phyloP scores from a whole-genome alignment of 768 basidiomycete genomes.

The Agaricus bisporus region DNA sequence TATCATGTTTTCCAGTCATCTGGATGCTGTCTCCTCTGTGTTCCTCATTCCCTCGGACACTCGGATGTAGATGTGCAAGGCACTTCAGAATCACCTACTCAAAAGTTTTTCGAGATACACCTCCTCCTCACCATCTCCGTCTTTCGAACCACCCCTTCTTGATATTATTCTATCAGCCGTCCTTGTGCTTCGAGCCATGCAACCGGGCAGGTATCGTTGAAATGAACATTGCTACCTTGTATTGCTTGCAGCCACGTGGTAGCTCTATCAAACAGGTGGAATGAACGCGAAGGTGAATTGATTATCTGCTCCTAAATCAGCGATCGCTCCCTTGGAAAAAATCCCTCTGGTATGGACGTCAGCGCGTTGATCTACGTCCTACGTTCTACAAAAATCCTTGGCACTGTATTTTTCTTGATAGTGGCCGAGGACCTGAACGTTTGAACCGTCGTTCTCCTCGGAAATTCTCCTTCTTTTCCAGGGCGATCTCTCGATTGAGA shows the following conservation, averaged over 20 bases:
- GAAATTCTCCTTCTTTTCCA: too few relatives aligned
- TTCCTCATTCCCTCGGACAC: constrained; percentile 1
- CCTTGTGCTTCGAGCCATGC: background rate
- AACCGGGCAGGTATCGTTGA: background rate
- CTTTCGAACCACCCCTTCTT: background rate
- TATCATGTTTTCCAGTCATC: background rate
- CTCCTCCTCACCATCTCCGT: background rate
- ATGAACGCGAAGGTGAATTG: too few relatives aligned
- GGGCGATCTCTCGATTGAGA: too few relatives aligned
- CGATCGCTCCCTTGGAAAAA: background rate
- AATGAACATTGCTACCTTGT: background rate
- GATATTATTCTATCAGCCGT: background rate
- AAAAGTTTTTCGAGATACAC: background rate
- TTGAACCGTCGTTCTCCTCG: too few relatives aligned
- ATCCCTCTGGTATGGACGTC: background rate
- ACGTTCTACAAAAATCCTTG: too few relatives aligned
- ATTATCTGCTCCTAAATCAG: background rate
- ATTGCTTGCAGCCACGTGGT: too few relatives aligned
- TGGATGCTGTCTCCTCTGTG: background rate
- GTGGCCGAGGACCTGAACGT: background rate
- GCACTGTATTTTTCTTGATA: background rate
- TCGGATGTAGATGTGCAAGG: background rate
- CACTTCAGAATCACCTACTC: background rate
- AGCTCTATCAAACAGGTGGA: too few relatives aligned
- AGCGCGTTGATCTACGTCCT: too few relatives aligned